These are phyloP conservation scores for Lojkania enalia DNA, from an alignment of 2,329 filamentous ascomycete genomes.

Conservation along the genomic window DNA sequence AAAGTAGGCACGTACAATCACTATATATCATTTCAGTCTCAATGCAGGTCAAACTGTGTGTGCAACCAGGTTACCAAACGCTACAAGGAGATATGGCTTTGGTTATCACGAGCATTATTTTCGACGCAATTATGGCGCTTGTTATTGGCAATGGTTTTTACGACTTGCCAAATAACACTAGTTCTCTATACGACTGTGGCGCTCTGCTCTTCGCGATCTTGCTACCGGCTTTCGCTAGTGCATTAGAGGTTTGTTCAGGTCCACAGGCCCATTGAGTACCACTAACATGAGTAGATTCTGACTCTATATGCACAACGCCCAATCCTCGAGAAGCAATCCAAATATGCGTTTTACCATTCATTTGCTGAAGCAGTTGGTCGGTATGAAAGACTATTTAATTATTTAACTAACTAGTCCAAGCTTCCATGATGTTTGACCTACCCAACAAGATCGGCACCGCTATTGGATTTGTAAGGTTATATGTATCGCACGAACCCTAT, in stretches of 20 bases:
- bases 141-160: conserved; percentile 79
- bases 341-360: conserved; percentile 85
- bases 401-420: no score
- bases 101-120: conserved; percentile 68
- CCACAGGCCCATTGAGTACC: background rate
- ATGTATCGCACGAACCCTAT: no score
- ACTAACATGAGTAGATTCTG: conserved; percentile 57
- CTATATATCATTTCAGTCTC: conserved; percentile 73
- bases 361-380: conserved; percentile 78
- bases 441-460: conserved; percentile 49
- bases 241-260: conserved; percentile 62
- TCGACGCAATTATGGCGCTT: conserved; percentile 65
- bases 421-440: conserved; percentile 47
- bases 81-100: conserved; percentile 71
- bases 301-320: conserved; percentile 82
- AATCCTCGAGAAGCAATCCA: conserved; percentile 83
- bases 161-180: conserved; percentile 63
- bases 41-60: conserved; percentile 74
- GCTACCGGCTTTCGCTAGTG: conserved; percentile 76
- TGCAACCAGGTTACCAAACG: conserved; percentile 75
- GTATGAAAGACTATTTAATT: no score
- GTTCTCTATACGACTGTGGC: conserved; percentile 74
- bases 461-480: no score
- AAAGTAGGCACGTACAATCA: background rate
- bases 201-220: conserved; percentile 77